Evolutionary conservation across 768 basidiomycete species (phyloP).

Genomic region (Polyporus arcularius): DNA sequence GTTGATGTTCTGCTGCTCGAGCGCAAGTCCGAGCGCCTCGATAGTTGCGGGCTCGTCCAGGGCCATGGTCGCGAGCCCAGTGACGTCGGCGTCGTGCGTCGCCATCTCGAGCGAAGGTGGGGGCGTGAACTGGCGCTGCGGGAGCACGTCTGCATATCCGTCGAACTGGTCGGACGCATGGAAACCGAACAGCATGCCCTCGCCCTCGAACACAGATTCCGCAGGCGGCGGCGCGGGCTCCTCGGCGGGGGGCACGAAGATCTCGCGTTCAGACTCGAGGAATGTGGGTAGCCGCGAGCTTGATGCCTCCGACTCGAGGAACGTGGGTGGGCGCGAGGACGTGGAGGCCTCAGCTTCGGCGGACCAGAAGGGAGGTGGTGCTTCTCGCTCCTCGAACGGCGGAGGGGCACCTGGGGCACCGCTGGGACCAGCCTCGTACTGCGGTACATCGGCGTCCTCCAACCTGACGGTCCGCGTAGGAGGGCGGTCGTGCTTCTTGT

Average conservation of each 20-base stretch:
- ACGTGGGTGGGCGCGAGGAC: conserved; percentile 24
- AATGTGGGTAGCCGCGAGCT: conserved; percentile 54
- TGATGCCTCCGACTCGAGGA: conserved; percentile 38
- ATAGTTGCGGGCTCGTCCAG: conserved; percentile 55
- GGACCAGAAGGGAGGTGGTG: conserved; percentile 67
- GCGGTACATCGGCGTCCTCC: conserved; percentile 70
- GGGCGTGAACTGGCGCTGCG: conserved; percentile 59
- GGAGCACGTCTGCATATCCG: conserved; percentile 70
- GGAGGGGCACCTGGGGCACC: conserved; percentile 70
- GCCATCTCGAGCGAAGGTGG: conserved; percentile 80
- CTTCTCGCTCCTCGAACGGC: conserved; percentile 82
- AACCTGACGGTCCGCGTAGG: conserved; percentile 68
- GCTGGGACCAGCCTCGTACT: conserved; percentile 79
- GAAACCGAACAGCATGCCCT: conserved; percentile 82
- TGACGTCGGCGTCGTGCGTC: conserved; percentile 68
- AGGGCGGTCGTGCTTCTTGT: conserved; percentile 86
- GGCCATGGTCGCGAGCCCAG: conserved; percentile 51
- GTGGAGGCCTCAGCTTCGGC: conserved; percentile 29
- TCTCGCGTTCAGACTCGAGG: conserved; percentile 77
- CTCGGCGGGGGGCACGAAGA: conserved; percentile 57
- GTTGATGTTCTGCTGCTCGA: conserved; percentile 45
- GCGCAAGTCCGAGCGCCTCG: conserved; percentile 58
- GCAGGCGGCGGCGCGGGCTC: conserved; percentile 34
- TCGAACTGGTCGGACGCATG: conserved; percentile 72
- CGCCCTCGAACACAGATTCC: conserved; percentile 56